A percentile compares a stretch with the other conserved stretches of the same genome.
phyloP scores from a whole-genome alignment of 768 basidiomycete genomes.

The Boletus insuetus region DNA sequence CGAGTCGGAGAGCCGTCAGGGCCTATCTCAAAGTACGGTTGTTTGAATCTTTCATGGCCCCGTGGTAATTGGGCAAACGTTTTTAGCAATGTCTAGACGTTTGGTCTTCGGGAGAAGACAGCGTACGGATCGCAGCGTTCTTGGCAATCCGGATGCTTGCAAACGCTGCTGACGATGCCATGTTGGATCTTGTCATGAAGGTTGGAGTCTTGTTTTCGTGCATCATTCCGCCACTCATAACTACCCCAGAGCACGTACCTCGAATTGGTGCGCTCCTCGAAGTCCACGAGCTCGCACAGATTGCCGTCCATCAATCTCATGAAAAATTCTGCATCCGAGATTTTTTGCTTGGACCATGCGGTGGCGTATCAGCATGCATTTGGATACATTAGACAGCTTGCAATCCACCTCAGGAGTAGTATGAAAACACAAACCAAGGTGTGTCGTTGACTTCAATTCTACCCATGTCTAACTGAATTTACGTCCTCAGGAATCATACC shows the following conservation, averaged over 20 bases:
- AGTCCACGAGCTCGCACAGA: slow-evolving; percentile 82
- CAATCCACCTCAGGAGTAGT: slow-evolving; percentile 86
- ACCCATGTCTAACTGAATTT: slow-evolving; percentile 4
- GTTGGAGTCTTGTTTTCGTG: slow-evolving; percentile 35
- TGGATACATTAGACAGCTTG: slow-evolving; percentile 91
- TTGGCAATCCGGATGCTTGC: slow-evolving; percentile 80
- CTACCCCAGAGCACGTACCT: slow-evolving; percentile 76
- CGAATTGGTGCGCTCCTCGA: slow-evolving; percentile 77
- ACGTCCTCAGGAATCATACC: slow-evolving; percentile 72
- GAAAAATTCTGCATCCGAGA: slow-evolving; percentile 95
- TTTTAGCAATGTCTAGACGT: slow-evolving; percentile 73
- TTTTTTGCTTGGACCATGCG: slow-evolving; percentile 77
- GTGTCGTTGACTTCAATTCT: slow-evolving; percentile 10
- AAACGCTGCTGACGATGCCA: slow-evolving; percentile 70
- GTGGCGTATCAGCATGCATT: slow-evolving; percentile 92
- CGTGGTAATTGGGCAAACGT: not conserved
- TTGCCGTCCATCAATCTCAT: slow-evolving; percentile 91
- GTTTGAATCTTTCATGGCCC: not conserved
- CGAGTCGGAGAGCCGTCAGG: slow-evolving; percentile 81
- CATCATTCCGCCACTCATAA: not conserved
- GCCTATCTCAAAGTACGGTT: slow-evolving; percentile 77
- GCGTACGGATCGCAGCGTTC: slow-evolving; percentile 81
- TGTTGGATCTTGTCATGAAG: slow-evolving; percentile 85
- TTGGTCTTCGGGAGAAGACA: slow-evolving; percentile 83
- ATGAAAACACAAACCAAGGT: slow-evolving; percentile 89